Evolutionary conservation across 163 green algal genomes (phyloP).

Genomic region (Chlamydomonas reinhardtii): DNA sequence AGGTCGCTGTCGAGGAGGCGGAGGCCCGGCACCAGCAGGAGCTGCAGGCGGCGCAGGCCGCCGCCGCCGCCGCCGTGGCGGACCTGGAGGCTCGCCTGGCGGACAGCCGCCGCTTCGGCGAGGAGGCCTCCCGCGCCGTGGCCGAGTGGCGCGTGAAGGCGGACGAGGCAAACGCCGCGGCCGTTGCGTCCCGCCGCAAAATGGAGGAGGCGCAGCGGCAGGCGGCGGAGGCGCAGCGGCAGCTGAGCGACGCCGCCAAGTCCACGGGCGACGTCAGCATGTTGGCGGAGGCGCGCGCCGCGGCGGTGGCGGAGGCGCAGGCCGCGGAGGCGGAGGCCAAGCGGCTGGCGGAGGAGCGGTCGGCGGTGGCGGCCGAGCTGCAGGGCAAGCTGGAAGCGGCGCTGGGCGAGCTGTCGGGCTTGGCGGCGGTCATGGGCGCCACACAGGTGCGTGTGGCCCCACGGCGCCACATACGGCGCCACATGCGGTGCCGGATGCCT

Average conservation of each 20-base stretch:
- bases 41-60: neutral
- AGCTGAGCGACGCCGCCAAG: neutral
- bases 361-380: neutral
- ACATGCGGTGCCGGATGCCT: too few species aligned
- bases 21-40: neutral
- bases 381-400: neutral
- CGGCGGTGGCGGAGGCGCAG: neutral
- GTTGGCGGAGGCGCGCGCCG: too few species aligned
- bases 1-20: neutral
- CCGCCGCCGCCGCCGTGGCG: neutral
- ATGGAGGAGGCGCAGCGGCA: neutral
- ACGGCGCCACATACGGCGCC: too few species aligned
- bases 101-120: neutral
- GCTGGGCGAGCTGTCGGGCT: neutral
- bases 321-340: too few species aligned
- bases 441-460: conserved; percentile 24
- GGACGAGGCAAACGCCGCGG: too few species aligned
- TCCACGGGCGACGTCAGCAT: too few species aligned
- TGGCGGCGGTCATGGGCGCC: conserved; percentile 16
- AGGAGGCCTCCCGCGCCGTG: neutral
- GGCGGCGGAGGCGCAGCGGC: neutral
- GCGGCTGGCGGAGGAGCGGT: neutral
- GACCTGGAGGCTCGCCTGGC: neutral
- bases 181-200: too few species aligned
- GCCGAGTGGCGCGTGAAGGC: too few species aligned